phyloP scores from a whole-genome alignment of 495 filamentous ascomycete genomes.

The Bathelium albidoporum region DNA sequence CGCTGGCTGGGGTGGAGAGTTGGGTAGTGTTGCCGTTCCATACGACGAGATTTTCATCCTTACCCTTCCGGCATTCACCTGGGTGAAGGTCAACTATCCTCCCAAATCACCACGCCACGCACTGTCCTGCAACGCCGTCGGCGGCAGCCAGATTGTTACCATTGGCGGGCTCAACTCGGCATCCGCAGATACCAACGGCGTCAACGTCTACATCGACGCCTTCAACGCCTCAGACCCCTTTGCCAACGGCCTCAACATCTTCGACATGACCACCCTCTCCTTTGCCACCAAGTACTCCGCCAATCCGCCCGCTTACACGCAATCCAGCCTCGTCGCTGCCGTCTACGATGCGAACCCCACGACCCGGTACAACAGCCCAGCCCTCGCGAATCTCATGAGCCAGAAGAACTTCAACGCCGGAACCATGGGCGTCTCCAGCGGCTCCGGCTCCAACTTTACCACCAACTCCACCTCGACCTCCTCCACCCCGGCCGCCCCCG shows the following conservation, averaged over 20 bases:
- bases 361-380: neutral
- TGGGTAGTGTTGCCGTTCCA: neutral
- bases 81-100: neutral
- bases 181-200: neutral
- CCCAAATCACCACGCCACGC: neutral
- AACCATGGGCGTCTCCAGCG: conserved; percentile 1
- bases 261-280: conserved; percentile 14
- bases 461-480: neutral
- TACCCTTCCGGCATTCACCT: neutral
- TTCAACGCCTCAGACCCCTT: neutral
- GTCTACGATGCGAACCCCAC: neutral
- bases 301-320: neutral
- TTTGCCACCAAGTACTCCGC: neutral
- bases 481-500: neutral
- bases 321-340: neutral
- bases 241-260: conserved; percentile 19
- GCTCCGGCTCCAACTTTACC: neutral
- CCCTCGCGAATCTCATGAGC: neutral
- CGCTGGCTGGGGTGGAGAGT: neutral
- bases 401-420: conserved; percentile 11
- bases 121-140: neutral
- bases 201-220: neutral
- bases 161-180: neutral
- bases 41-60: neutral
- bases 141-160: neutral